Evolutionary conservation across 2,329 filamentous ascomycete genomes (phyloP).

Genomic region (Calonectria honghensis): DNA sequence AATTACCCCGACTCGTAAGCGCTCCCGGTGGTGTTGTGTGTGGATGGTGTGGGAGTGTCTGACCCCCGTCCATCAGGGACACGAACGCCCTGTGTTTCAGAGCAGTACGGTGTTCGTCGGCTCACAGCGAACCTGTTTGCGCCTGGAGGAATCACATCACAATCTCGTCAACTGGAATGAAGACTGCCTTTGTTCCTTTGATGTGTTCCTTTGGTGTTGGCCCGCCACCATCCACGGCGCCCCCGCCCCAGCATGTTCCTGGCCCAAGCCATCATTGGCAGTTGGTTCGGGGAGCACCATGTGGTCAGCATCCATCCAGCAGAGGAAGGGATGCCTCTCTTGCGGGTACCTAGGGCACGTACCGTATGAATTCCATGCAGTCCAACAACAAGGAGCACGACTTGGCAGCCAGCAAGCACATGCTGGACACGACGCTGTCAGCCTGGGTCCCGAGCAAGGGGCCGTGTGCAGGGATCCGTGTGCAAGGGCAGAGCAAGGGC

Average conservation of each 20-base stretch:
- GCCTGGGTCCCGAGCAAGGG: slow-evolving; percentile 44
- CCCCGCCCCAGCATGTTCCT: slow-evolving; percentile 14
- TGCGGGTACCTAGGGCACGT: slow-evolving; percentile 36
- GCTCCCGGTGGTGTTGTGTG: slow-evolving; percentile 44
- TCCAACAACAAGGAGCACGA: slow-evolving; percentile 35
- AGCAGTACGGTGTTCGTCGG: slow-evolving; percentile 39
- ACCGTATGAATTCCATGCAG: slow-evolving; percentile 44
- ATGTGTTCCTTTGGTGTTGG: slow-evolving; percentile 7
- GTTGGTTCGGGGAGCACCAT: neutral
- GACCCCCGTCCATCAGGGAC: slow-evolving; percentile 34
- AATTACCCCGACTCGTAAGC: slow-evolving; percentile 29
- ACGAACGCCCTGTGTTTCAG: slow-evolving; percentile 52
- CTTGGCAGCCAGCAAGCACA: slow-evolving; percentile 40
- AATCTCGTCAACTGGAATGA: slow-evolving; percentile 43
- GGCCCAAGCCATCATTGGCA: slow-evolving; percentile 17
- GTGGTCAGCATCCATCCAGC: slow-evolving; percentile 25
- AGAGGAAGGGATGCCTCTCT: slow-evolving; percentile 19
- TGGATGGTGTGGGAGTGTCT: slow-evolving; percentile 41
- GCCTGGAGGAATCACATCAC: slow-evolving; percentile 23
- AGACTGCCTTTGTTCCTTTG: slow-evolving; percentile 33
- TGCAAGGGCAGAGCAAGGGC: slow-evolving; percentile 33
- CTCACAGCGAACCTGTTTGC: slow-evolving; percentile 35
- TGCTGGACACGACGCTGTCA: slow-evolving; percentile 48
- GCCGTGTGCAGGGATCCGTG: slow-evolving; percentile 27
- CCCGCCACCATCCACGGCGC: neutral